phyloP scores from a whole-genome alignment of 2,329 filamentous ascomycete genomes.

The Xylariaceae sp. region DNA sequence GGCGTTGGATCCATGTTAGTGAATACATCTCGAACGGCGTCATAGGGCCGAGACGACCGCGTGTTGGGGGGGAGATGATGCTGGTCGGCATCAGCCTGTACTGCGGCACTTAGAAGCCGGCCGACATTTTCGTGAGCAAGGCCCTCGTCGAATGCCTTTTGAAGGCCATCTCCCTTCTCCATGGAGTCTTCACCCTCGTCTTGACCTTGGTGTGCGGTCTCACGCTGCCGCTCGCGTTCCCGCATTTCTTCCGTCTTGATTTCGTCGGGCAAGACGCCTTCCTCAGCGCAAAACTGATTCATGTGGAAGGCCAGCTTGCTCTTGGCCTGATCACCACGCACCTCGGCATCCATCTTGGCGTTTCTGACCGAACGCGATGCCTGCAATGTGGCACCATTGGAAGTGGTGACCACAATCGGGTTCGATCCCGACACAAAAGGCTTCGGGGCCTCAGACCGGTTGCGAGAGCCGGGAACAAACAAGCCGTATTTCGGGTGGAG shows the following conservation, averaged over 20 bases:
- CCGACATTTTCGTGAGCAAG: conserved; percentile 8
- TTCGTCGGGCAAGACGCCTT: conserved; percentile 26
- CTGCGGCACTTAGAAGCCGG: conserved; percentile 25
- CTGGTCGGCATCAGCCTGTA: conserved; percentile 20
- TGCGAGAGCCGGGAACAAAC: conserved; percentile 44
- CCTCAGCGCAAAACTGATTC: conserved; percentile 20
- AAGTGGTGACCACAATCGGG: conserved; percentile 46
- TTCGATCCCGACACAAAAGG: conserved; percentile 41
- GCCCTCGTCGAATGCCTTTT: conserved; percentile 6
- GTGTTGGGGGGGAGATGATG: conserved; percentile 15
- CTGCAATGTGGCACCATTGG: conserved; percentile 44
- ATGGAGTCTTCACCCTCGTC: conserved; percentile 13
- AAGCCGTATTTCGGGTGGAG: conserved; percentile 52
- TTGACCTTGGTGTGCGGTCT: conserved; percentile 1
- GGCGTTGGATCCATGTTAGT: conserved; percentile 31
- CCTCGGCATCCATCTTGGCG: conserved; percentile 29
- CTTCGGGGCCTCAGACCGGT: conserved; percentile 38
- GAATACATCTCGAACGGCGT: conserved; percentile 42
- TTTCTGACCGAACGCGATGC: conserved; percentile 40
- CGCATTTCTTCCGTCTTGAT: conserved; percentile 31
- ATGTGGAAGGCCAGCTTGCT: conserved; percentile 21
- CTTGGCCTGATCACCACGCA: conserved; percentile 25
- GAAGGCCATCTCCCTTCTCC: conserved; percentile 2
- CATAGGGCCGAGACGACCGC: conserved; percentile 37
- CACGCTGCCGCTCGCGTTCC: conserved; percentile 23